phyloP scores from a whole-genome alignment of 257 asterid genomes.

The Primulina tabacum region DNA sequence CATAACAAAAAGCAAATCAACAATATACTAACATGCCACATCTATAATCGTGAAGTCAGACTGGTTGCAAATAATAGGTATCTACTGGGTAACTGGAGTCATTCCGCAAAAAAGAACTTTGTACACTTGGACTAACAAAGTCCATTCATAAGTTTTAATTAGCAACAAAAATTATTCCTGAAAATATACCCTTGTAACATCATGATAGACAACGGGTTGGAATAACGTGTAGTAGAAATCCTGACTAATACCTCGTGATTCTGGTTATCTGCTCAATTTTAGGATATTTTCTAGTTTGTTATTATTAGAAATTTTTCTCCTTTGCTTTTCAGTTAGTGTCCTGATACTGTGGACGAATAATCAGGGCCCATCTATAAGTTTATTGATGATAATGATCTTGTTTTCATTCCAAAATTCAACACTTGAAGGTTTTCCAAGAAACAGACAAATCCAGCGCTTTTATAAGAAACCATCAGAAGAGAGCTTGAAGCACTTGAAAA shows the following conservation, averaged over 20 bases:
- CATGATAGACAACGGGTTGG: background rate
- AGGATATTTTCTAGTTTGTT: too few species aligned
- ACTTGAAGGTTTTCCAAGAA: too few species aligned
- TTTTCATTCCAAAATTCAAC: too few species aligned
- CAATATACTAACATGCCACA: background rate
- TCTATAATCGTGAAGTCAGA: background rate
- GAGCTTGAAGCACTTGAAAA: too few species aligned
- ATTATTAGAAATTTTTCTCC: too few species aligned
- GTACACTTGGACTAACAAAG: background rate
- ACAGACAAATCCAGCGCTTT: too few species aligned
- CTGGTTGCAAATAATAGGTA: background rate
- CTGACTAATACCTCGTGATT: background rate
- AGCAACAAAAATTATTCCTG: background rate
- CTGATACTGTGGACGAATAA: too few species aligned
- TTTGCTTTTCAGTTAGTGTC: too few species aligned
- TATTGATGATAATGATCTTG: too few species aligned
- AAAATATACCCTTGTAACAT: background rate
- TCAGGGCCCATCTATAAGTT: too few species aligned
- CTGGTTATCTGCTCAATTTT: too few species aligned
- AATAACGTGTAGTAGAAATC: background rate
- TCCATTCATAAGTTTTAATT: background rate
- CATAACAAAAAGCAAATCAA: background rate
- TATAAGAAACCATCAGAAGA: too few species aligned
- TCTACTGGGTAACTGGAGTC: background rate
- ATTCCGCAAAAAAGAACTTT: background rate